phyloP scores from a whole-genome alignment of 2,329 filamentous ascomycete species.

The Trichoderma lentiforme region DNA sequence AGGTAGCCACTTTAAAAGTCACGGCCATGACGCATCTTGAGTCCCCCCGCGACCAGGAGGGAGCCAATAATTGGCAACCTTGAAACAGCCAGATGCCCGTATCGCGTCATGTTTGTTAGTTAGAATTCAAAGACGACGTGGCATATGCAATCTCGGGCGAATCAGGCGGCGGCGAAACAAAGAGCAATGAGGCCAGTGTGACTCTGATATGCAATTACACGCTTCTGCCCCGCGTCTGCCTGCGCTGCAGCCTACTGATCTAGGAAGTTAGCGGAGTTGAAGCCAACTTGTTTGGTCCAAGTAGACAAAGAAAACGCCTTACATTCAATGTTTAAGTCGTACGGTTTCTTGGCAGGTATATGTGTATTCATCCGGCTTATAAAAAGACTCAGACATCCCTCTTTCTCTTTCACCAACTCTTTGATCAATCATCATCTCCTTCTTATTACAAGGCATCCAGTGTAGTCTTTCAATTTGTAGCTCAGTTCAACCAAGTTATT shows the following conservation, averaged over 20 bases:
- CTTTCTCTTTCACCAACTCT: not conserved
- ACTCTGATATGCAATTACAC: not conserved
- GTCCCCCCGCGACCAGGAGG: not conserved
- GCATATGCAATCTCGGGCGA: not conserved
- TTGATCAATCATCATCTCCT: not conserved
- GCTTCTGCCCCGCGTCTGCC: constrained; percentile 11
- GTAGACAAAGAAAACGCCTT: not conserved
- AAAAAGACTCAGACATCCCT: not conserved
- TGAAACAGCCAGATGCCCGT: not conserved
- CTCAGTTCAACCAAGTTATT: not conserved
- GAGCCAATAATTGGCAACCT: not conserved
- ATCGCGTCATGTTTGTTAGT: not conserved
- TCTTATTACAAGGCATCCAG: not conserved
- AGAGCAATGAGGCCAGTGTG: not conserved
- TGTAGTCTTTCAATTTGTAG: constrained; percentile 14
- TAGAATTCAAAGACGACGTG: not conserved
- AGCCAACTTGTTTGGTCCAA: not conserved
- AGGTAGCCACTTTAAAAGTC: not conserved
- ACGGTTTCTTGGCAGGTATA: not conserved
- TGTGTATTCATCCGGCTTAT: not conserved
- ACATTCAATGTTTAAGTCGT: not conserved
- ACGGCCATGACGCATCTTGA: not conserved
- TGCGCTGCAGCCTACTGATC: constrained; percentile 1
- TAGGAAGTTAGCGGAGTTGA: not conserved
- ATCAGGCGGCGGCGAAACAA: not conserved